A percentile compares a stretch with the other conserved stretches of the same genome.
These are phyloP conservation scores for Panicum virgatum DNA, from an alignment of 202 grass and related monocot genomes.

Conservation along the genomic window DNA sequence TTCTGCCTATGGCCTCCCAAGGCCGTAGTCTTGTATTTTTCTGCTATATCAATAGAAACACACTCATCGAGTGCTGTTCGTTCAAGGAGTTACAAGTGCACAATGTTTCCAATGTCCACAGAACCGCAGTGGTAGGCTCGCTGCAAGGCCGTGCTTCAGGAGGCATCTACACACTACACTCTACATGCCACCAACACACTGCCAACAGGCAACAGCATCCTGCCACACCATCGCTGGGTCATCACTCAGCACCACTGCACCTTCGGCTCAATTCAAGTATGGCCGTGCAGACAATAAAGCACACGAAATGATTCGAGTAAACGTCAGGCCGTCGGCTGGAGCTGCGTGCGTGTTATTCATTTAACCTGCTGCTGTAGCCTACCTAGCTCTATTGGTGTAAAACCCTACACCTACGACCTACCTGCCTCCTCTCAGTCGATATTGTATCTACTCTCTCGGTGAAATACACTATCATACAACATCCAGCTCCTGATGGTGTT, in stretches of 20 bases:
- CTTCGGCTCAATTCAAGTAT: not conserved
- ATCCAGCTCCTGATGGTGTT: conserved; percentile 16
- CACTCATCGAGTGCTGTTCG: no score
- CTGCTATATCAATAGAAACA: no score
- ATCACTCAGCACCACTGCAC: not conserved
- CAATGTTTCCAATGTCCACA: not conserved
- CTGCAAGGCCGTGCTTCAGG: not conserved
- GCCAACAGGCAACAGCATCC: not conserved
- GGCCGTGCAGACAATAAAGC: not conserved
- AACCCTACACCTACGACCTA: not conserved
- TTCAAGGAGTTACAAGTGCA: not conserved
- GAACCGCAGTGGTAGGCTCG: not conserved
- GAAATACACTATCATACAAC: conserved; percentile 26
- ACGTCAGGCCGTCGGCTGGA: no score
- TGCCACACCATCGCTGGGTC: not conserved
- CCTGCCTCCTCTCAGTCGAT: not conserved
- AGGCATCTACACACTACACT: not conserved
- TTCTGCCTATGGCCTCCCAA: no score
- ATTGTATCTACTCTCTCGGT: not conserved
- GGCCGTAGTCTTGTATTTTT: no score
- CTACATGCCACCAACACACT: no score
- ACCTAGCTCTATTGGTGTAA: not conserved
- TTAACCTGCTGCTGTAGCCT: not conserved
- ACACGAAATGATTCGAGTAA: conserved; percentile 19
- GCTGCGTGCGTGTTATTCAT: not conserved